A percentile compares a stretch with the other conserved stretches of the same genome.
These are phyloP conservation scores for Acer saccharum DNA, from an alignment of 345 rosid genomes.

Conservation along the genomic window DNA sequence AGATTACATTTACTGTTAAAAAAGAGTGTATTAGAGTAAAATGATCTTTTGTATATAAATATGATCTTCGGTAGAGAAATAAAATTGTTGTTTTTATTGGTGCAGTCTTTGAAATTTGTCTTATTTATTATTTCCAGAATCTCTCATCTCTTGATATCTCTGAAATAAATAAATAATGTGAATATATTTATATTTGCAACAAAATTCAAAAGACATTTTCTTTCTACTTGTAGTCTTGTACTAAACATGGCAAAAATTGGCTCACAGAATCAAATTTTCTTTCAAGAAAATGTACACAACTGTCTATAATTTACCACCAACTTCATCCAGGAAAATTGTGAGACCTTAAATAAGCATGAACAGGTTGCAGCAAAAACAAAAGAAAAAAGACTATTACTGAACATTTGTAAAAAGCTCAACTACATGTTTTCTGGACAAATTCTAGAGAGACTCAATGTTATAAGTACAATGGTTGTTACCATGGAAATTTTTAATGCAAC, in stretches of 20 bases:
- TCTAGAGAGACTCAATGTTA: conserved; percentile 2
- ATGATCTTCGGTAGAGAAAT: not conserved
- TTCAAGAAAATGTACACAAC: not conserved
- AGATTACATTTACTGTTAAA: not conserved
- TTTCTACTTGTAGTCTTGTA: not conserved
- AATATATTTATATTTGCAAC: too few relatives aligned
- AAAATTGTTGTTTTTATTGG: conserved; percentile 19
- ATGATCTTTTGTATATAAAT: not conserved
- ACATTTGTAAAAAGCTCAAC: conserved; percentile 16
- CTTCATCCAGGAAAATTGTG: not conserved
- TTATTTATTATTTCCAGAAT: too few relatives aligned
- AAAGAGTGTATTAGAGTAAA: not conserved
- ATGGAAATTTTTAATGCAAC: conserved; percentile 10
- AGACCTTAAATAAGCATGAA: not conserved
- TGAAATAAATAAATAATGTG: too few relatives aligned
- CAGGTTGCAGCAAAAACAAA: not conserved
- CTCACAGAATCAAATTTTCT: not conserved
- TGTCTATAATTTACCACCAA: not conserved
- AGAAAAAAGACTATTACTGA: conserved; percentile 4
- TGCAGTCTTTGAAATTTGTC: conserved; percentile 11
- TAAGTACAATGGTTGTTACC: conserved; percentile 10
- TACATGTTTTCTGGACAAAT: conserved; percentile 2
- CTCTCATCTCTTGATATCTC: too few relatives aligned
- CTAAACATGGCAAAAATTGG: not conserved
- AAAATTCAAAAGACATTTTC: not conserved